Base-by-base conservation (phyloP, 495 filamentous ascomycete genomes). In the Penicillium canescens region DNA sequence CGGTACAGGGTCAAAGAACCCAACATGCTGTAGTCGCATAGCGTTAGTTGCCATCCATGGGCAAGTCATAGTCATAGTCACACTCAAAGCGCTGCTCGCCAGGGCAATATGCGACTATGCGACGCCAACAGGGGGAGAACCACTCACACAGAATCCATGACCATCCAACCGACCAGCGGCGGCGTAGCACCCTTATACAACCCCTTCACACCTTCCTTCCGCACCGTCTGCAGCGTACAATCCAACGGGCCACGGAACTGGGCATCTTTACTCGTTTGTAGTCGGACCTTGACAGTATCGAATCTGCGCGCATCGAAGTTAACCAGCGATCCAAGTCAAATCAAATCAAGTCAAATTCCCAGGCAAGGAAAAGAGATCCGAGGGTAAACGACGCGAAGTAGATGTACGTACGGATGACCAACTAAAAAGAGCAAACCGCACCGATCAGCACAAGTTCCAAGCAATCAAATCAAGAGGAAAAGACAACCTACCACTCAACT, bases 91-190 rank as follows among this genome's bases (percentile, higher is more conserved):
- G 8, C 8, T 31, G 28, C 28, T 31, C 28, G 28, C 28, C 6
- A 10, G 28, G 8, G 28, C 28, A 31, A 10, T 10, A 31, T 31
- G 28, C 28, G 9, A 31, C 7, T 4, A 24, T 24, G 23, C 23
- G 23, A 24, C 23, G 23, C 23, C 23, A 24, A 4, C 23, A 24
- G 23, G 14, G 12, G 7, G 46, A 38, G n/a, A 12, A 24, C 14
- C 16, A 69, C 72, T 60, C 64, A 85, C 82, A 96, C 74, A 53
- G 83, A 88, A 71, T 98, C 93, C 93, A 98, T 97, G 67, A 93
- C 87, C 90, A 96, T 96, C 93, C 93, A 98, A 54, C 94, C 94
- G 52, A 96, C 82, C 46, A 96, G 73, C 38, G 92, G 93, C 35
- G 93, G 93, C 4, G 88, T 90, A 12, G 92, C 92, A 18, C 78